phyloP scores from a whole-genome alignment of 1,284 basidiomycete genomes.

The Termitomyces sp. region DNA sequence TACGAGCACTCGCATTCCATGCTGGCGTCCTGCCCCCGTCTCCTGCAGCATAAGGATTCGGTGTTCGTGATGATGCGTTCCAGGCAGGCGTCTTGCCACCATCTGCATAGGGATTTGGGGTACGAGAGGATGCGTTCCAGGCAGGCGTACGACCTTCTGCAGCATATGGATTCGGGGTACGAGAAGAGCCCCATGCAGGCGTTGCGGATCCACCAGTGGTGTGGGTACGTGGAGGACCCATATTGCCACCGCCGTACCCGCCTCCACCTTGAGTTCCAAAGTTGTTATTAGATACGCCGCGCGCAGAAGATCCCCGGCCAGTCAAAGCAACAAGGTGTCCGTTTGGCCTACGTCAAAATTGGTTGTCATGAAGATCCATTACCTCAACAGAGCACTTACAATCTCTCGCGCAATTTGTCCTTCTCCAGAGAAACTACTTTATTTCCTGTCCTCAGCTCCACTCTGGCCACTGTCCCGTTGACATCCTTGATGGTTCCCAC shows the following conservation, averaged over 20 bases:
- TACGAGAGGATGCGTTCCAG: constrained; percentile 54
- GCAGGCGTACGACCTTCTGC: constrained; percentile 51
- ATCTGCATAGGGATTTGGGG: constrained; percentile 69
- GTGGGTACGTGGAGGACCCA: constrained; percentile 36
- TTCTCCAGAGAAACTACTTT: constrained; percentile 88
- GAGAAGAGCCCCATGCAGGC: constrained; percentile 51
- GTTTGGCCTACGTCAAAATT: constrained; percentile 38
- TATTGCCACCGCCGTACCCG: constrained; percentile 25
- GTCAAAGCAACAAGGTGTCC: constrained; percentile 49
- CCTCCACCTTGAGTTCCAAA: constrained; percentile 7
- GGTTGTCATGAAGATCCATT: constrained; percentile 6
- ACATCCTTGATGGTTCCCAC: constrained; percentile 94
- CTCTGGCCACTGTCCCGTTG: constrained; percentile 82
- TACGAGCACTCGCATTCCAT: constrained; percentile 52
- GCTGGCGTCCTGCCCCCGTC: constrained; percentile 49
- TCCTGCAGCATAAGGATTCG: constrained; percentile 48
- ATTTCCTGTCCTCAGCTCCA: constrained; percentile 89
- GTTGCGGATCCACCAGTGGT: constrained; percentile 46
- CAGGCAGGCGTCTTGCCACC: constrained; percentile 55
- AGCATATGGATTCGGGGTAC: constrained; percentile 67
- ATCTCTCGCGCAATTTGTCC: constrained; percentile 70
- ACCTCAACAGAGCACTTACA: constrained; percentile 45
- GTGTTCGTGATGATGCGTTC: constrained; percentile 45
- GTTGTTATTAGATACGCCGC: not conserved
- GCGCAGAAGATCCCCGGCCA: constrained; percentile 16